phyloP scores from a whole-genome alignment of 176 grass and related monocot genomes.

The Eragrostis nindensis region DNA sequence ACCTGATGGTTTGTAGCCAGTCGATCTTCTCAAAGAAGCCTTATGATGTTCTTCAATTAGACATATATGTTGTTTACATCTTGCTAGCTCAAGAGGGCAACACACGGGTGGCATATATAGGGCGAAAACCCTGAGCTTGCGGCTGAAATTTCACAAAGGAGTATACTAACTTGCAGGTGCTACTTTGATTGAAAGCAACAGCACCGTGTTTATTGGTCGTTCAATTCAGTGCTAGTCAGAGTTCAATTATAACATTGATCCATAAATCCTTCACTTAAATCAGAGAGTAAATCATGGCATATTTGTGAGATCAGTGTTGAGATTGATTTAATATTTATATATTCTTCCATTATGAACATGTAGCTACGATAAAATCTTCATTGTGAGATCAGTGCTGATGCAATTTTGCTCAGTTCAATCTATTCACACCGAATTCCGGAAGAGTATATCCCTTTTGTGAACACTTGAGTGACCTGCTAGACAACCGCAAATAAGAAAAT shows the following conservation, averaged over 20 bases:
- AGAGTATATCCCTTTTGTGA: background rate
- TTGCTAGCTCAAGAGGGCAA: background rate
- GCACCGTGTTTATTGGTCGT: background rate
- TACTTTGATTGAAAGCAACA: background rate
- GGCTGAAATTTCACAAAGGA: background rate
- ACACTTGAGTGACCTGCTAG: background rate
- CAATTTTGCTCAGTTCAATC: no score
- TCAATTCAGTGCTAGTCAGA: background rate
- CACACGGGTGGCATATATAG: background rate
- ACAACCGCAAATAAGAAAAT: background rate
- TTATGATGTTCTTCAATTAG: background rate
- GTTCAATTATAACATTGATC: background rate
- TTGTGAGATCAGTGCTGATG: no score
- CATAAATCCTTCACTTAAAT: background rate
- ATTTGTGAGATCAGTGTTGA: background rate
- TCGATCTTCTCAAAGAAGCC: background rate
- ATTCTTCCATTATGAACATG: background rate
- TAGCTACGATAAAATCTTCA: no score
- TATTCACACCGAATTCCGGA: no score
- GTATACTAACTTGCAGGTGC: background rate
- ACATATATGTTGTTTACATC: background rate
- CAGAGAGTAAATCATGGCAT: no score
- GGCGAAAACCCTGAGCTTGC: no score
- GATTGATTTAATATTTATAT: background rate
- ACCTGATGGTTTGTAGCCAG: background rate